Percentiles rank a stretch among this genome's conserved stretches.
Evolutionary conservation across 148 eudicot genomes (phyloP).

Genomic region (Tetragonia tetragonoides): DNA sequence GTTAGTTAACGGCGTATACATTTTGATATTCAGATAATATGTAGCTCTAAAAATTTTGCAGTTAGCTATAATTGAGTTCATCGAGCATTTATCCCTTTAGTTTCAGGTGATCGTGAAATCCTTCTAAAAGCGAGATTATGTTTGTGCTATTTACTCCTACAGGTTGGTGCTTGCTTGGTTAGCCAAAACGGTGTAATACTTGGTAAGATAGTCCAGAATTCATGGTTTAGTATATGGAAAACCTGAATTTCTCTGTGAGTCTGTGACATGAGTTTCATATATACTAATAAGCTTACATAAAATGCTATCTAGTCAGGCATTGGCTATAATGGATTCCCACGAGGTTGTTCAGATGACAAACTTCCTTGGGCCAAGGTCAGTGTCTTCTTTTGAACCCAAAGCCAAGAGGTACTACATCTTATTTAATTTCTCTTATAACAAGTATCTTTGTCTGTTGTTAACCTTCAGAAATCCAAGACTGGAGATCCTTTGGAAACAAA

Average conservation of each 20-base stretch:
- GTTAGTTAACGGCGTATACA: too few species aligned
- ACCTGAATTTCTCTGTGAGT: neutral
- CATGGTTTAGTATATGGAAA: neutral
- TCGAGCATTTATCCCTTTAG: neutral
- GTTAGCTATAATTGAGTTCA: neutral
- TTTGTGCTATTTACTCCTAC: conserved; percentile 1
- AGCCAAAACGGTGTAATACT: conserved; percentile 74
- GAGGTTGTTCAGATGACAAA: conserved; percentile 91
- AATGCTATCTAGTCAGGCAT: conserved; percentile 55
- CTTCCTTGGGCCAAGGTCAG: conserved; percentile 97
- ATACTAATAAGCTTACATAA: neutral
- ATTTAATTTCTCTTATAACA: neutral
- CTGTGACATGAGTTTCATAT: neutral
- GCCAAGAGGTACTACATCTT: neutral
- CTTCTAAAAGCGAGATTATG: neutral
- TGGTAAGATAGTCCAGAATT: conserved; percentile 42
- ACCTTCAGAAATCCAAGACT: conserved; percentile 65
- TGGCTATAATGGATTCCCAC: conserved; percentile 95
- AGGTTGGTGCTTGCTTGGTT: conserved; percentile 89
- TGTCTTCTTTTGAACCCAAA: conserved; percentile 2
- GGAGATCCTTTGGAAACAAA: conserved; percentile 88
- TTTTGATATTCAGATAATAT: neutral
- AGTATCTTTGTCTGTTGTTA: conserved; percentile 6
- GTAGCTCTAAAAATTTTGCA: neutral
- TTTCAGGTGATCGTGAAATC: neutral